phyloP scores from a whole-genome alignment of 495 filamentous ascomycete genomes.

The Paragyromitra xinjiangensis region DNA sequence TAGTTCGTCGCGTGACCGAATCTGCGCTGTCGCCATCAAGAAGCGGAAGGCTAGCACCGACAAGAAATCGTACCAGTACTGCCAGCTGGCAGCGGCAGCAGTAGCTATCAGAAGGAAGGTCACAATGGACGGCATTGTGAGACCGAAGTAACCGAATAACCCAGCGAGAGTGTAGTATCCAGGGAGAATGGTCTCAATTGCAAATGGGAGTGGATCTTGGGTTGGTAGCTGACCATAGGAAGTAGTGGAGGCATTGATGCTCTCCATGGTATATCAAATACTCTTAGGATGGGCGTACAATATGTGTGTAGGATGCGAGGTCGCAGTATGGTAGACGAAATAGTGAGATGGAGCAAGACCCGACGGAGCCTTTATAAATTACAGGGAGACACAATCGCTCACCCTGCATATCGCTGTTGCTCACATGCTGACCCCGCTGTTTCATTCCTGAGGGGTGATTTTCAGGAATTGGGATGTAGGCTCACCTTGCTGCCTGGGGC shows the following conservation, averaged over 20 bases:
- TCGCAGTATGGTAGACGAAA: neutral
- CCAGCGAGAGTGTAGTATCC: conserved; percentile 33
- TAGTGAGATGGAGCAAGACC: neutral
- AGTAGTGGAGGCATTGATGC: conserved; percentile 38
- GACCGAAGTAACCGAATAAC: conserved; percentile 43
- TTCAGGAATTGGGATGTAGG: neutral
- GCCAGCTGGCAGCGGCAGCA: conserved; percentile 43
- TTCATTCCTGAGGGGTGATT: neutral
- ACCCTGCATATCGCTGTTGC: neutral
- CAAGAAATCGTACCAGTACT: conserved; percentile 51
- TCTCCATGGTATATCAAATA: conserved; percentile 33
- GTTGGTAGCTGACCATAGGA: neutral
- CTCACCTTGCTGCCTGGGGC: conserved; percentile 5
- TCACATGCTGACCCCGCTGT: conserved; percentile 35
- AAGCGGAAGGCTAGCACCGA: conserved; percentile 39
- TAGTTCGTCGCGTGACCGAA: conserved; percentile 49
- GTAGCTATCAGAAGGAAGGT: conserved; percentile 46
- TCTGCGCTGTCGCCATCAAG: conserved; percentile 51
- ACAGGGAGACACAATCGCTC: neutral
- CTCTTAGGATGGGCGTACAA: neutral
- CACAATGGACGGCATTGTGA: conserved; percentile 43
- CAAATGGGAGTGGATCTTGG: conserved; percentile 2
- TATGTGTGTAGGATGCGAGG: conserved; percentile 4
- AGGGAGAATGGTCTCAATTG: conserved; percentile 30
- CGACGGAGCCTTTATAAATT: conserved; percentile 30